These are phyloP conservation scores for Dothideomycetes sp. DNA, from an alignment of 2,329 filamentous ascomycete species.

Conservation along the genomic window DNA sequence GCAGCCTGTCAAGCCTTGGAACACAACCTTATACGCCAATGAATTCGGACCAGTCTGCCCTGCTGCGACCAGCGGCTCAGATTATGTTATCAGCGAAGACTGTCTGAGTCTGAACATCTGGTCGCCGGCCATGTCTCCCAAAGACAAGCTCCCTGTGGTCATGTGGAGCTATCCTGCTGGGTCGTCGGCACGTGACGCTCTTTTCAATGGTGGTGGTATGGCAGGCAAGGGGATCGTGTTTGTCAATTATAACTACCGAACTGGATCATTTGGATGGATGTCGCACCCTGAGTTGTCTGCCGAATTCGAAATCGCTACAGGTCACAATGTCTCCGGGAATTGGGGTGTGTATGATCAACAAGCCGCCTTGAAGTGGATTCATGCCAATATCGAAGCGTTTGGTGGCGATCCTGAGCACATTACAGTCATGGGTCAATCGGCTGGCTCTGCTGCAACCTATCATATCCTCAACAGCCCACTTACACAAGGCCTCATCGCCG, in stretches of 20 bases:
- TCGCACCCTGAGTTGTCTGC: constrained; percentile 12
- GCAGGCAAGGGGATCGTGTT: constrained; percentile 5
- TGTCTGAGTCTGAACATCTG: constrained; percentile 38
- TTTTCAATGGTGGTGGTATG: not conserved
- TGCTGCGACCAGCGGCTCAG: not conserved
- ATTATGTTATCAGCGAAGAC: constrained; percentile 22
- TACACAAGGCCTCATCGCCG: constrained; percentile 15
- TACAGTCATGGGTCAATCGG: constrained; percentile 10
- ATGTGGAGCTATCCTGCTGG: not conserved
- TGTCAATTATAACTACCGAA: constrained; percentile 15
- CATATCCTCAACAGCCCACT: constrained; percentile 19
- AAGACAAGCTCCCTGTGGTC: not conserved
- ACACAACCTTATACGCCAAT: not conserved
- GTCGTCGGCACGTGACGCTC: not conserved
- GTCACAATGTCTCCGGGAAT: constrained; percentile 19
- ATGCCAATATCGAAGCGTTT: constrained; percentile 30
- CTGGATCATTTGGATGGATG: constrained; percentile 13
- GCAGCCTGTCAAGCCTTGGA: not conserved
- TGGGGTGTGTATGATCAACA: constrained; percentile 19
- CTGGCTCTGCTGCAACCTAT: constrained; percentile 10
- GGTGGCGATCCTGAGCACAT: constrained; percentile 29
- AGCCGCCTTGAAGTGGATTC: constrained; percentile 15
- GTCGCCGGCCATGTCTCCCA: constrained; percentile 14
- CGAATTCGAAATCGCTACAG: constrained; percentile 11
- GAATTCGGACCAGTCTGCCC: not conserved